phyloP scores from a whole-genome alignment of 441 rosid genomes.

The Viola pubescens region DNA sequence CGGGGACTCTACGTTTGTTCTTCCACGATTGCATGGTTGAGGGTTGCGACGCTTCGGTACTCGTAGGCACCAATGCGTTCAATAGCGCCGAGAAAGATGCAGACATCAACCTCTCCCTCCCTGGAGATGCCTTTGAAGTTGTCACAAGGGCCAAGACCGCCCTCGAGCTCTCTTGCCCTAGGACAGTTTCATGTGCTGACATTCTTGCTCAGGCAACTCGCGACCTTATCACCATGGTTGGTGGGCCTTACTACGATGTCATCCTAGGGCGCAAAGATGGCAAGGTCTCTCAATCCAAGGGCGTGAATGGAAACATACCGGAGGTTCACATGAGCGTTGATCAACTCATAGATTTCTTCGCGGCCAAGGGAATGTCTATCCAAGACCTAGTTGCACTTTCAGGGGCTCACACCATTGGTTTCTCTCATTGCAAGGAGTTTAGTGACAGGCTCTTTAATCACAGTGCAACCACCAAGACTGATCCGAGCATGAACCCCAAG shows the following conservation, averaged over 20 bases:
- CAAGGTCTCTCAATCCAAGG: conserved; percentile 30
- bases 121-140: conserved; percentile 70
- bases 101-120: conserved; percentile 47
- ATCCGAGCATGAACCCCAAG: conserved; percentile 30
- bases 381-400: conserved; percentile 58
- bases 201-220: conserved; percentile 53
- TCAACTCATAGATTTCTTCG: conserved; percentile 33
- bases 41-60: conserved; percentile 67
- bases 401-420: conserved; percentile 74
- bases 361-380: conserved; percentile 25
- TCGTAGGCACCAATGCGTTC: conserved; percentile 49
- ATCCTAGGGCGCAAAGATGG: conserved; percentile 58
- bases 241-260: conserved; percentile 47
- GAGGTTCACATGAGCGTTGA: conserved; percentile 30
- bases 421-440: conserved; percentile 68
- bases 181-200: conserved; percentile 54
- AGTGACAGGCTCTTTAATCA: conserved; percentile 34
- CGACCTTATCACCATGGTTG: conserved; percentile 54
- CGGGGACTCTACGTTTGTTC: conserved; percentile 57
- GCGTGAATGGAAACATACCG: conserved; percentile 33
- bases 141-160: conserved; percentile 48
- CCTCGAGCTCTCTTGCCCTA: conserved; percentile 59
- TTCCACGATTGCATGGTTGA: conserved; percentile 73
- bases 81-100: conserved; percentile 58
- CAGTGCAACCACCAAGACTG: conserved; percentile 25